phyloP scores from a whole-genome alignment of 768 basidiomycete species.

The Lactarius vividus region DNA sequence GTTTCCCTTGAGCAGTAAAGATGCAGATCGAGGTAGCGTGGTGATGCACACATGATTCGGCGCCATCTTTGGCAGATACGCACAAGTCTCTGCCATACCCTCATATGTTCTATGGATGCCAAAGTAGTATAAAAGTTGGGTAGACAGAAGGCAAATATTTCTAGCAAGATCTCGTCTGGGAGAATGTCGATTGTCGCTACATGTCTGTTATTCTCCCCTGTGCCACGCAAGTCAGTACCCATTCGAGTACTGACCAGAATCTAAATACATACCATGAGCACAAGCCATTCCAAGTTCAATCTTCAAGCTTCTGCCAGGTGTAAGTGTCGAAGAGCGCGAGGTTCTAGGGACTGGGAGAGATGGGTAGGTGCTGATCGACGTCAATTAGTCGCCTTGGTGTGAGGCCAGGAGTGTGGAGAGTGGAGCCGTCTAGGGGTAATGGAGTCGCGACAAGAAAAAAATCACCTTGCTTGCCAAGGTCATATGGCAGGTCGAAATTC shows the following conservation, averaged over 20 bases:
- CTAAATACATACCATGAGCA: neutral
- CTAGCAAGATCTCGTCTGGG: neutral
- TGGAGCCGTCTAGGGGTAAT: too few species aligned
- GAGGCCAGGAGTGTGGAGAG: too few species aligned
- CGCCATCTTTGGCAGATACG: neutral
- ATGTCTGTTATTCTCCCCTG: neutral
- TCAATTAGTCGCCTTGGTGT: too few species aligned
- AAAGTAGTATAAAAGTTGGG: neutral
- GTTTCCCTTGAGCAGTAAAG: neutral
- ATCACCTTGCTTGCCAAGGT: too few species aligned
- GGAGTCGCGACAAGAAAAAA: too few species aligned
- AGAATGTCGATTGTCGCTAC: neutral
- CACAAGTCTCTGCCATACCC: neutral
- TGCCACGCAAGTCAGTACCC: neutral
- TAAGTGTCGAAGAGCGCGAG: neutral
- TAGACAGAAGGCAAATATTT: neutral
- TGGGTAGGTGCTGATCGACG: too few species aligned
- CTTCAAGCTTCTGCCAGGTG: neutral
- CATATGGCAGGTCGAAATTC: too few species aligned
- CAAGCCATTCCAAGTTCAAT: neutral
- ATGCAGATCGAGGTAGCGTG: neutral
- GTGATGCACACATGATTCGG: neutral
- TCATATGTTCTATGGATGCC: neutral
- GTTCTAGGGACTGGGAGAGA: too few species aligned
- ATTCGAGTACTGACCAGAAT: neutral